These are phyloP conservation scores for Podosphaera aphanis DNA, from an alignment of 2,329 filamentous ascomycete species.

Conservation along the genomic window DNA sequence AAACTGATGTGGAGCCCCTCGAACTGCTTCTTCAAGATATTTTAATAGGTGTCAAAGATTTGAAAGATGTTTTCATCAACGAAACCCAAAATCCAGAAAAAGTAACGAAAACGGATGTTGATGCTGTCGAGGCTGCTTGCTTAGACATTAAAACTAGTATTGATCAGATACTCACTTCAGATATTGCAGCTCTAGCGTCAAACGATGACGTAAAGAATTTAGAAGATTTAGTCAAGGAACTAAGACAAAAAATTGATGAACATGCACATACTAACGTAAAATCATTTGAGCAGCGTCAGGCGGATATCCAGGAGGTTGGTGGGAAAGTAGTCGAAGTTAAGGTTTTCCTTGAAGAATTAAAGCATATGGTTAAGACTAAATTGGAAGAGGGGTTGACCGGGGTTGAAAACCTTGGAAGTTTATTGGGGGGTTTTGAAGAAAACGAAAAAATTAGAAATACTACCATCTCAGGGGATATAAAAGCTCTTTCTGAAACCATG, in stretches of 20 bases:
- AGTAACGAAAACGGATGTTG: slow-evolving; percentile 60
- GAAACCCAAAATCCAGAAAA: slow-evolving; percentile 26
- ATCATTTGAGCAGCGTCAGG: slow-evolving; percentile 61
- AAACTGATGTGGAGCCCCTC: slow-evolving; percentile 54
- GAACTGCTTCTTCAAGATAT: slow-evolving; percentile 63
- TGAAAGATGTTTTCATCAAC: slow-evolving; percentile 25
- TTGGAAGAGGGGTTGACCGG: slow-evolving; percentile 52
- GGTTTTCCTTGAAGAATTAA: slow-evolving; percentile 52
- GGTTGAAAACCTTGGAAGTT: slow-evolving; percentile 48
- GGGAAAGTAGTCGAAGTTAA: slow-evolving; percentile 64
- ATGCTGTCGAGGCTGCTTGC: slow-evolving; percentile 57
- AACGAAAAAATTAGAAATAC: slow-evolving; percentile 38
- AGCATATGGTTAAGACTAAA: slow-evolving; percentile 50
- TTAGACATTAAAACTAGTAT: slow-evolving; percentile 66
- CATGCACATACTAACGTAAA: slow-evolving; percentile 54
- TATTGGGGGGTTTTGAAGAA: slow-evolving; percentile 43
- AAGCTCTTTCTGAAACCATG: slow-evolving; percentile 50
- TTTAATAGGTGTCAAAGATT: slow-evolving; percentile 51
- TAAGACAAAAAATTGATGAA: slow-evolving; percentile 41
- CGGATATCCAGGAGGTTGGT: slow-evolving; percentile 56
- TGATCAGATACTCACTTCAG: slow-evolving; percentile 46
- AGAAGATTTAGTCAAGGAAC: slow-evolving; percentile 46
- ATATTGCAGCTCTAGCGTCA: slow-evolving; percentile 45
- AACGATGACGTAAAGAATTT: slow-evolving; percentile 54
- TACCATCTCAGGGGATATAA: slow-evolving; percentile 35